Evolutionary conservation across 768 basidiomycete species (phyloP).

Genomic region (Boletellus sp.): DNA sequence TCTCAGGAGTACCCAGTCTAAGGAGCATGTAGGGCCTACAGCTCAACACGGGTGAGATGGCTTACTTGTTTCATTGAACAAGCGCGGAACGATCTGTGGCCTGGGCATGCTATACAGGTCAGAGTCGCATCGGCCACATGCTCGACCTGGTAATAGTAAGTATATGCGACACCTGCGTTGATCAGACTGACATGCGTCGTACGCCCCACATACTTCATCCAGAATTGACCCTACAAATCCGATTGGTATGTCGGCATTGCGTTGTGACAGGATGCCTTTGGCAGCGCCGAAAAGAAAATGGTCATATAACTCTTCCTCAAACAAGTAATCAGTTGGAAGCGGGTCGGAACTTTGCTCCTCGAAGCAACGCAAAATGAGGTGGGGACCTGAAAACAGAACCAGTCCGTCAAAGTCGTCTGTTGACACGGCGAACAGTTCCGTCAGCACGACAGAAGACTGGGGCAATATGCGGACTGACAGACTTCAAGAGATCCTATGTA

Average conservation of each 20-base stretch:
- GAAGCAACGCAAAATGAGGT: conserved; percentile 9
- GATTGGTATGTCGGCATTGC: neutral
- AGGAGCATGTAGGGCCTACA: neutral
- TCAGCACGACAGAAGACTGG: neutral
- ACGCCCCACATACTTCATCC: conserved; percentile 7
- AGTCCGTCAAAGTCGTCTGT: conserved; percentile 13
- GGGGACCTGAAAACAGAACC: conserved; percentile 18
- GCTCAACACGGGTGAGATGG: neutral
- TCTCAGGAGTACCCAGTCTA: conserved; percentile 11
- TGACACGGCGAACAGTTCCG: neutral
- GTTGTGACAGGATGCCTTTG: neutral
- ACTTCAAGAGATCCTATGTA: conserved; percentile 6
- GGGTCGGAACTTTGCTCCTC: conserved; percentile 12
- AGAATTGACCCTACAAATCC: conserved; percentile 14
- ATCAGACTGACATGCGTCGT: conserved; percentile 6
- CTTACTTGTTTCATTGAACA: conserved; percentile 14
- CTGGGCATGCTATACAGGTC: too few relatives aligned
- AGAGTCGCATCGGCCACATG: neutral
- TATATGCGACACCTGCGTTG: neutral
- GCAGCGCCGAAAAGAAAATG: conserved; percentile 3
- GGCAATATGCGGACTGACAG: conserved; percentile 9
- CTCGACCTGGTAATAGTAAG: conserved; percentile 4
- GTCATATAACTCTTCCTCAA: neutral
- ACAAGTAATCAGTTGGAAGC: neutral
- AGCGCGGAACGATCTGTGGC: neutral